Evolutionary conservation across 148 eudicot genomes (phyloP), one percentile per base, ranked within the genome.

Genomic region (Diospyros kaki): DNA sequence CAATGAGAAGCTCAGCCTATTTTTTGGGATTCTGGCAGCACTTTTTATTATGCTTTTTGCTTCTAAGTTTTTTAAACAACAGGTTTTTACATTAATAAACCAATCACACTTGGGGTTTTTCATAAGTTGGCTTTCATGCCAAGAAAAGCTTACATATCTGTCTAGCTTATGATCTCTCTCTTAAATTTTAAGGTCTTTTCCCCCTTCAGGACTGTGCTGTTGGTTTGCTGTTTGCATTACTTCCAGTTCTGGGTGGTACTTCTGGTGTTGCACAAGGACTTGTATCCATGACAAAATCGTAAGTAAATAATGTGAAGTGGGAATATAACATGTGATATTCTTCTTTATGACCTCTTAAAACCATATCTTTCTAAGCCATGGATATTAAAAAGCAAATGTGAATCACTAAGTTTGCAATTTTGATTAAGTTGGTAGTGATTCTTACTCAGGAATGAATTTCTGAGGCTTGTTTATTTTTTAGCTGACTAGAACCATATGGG

Each of bases 161-260:
- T 66, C 62, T 58, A 4, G 18, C 46, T 64, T 38, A 18, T 17
- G 4, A 65, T 50, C n/a, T 67, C n/a, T 78, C 39, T 51, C 7
- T 42, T 62, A 18, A 45, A 14, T 5, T 61, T 66, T 52, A 69
- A 66, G 77, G 51, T 75, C 58, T 46, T 73, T 71, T 59, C 73
- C 58, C 52, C 66, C 83, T 64, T 78, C 86, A 93, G 99, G 99
- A 96, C 80, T 96, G 99, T 75, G 89, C 99, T 28, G 99, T 96
- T 68, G 99, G 99, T 65, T 86, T 93, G 85, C 88, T 96, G 69
- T 96, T 96, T 81, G 99, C 99, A 15, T 81, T 96, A 83, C 90
- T 96, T 73, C 99, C 99, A 52, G 88, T 96, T 71, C 92, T 96
- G 55, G 97, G 99, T 44, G 99, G 99, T 76, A 89, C 87, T 72